Conservation (phyloP, 257 asterid species). For the Solanum microdontum region DNA sequence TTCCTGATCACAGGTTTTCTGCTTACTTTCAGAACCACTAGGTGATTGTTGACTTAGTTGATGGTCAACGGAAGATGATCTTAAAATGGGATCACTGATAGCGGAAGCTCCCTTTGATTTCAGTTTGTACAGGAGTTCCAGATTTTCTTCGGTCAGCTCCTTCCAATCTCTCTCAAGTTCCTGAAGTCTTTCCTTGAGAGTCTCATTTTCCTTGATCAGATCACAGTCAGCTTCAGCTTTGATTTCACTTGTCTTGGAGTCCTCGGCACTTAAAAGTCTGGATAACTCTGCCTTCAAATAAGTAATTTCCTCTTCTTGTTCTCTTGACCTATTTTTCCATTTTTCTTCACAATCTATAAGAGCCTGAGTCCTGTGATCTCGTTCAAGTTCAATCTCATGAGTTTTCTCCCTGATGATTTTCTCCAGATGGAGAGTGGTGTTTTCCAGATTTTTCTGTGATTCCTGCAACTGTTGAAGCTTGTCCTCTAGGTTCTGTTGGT, state of each 20-base stretch:
- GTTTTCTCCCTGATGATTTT: constrained; percentile 15
- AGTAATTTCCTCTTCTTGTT: constrained; percentile 6
- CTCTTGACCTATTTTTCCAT: constrained; percentile 11
- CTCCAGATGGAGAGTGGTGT: constrained; percentile 10
- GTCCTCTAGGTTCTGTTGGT: not conserved
- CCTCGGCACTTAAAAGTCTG: not conserved
- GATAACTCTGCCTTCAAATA: constrained; percentile 17
- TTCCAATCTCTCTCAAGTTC: constrained; percentile 22
- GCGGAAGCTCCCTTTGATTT: constrained; percentile 1
- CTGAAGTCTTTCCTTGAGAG: constrained; percentile 13
- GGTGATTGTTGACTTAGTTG: constrained; percentile 1
- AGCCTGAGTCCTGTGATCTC: constrained; percentile 13
- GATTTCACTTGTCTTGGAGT: not conserved
- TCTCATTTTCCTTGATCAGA: constrained; percentile 5
- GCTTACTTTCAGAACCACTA: not conserved
- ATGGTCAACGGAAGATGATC: not conserved
- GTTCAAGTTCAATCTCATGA: constrained; percentile 18
- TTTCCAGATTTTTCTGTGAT: constrained; percentile 4
- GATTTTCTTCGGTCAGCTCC: constrained; percentile 19
- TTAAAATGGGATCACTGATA: not conserved
- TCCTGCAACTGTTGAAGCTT: constrained; percentile 12
- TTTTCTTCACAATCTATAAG: constrained; percentile 15
- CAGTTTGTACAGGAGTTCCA: constrained; percentile 9
- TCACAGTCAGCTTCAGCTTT: not conserved
- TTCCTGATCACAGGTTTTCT: not conserved